A percentile compares a stretch with the other conserved stretches of the same genome.
These are phyloP conservation scores for Oryza nivara DNA, from an alignment of 176 grass and related monocot genomes.

Conservation along the genomic window DNA sequence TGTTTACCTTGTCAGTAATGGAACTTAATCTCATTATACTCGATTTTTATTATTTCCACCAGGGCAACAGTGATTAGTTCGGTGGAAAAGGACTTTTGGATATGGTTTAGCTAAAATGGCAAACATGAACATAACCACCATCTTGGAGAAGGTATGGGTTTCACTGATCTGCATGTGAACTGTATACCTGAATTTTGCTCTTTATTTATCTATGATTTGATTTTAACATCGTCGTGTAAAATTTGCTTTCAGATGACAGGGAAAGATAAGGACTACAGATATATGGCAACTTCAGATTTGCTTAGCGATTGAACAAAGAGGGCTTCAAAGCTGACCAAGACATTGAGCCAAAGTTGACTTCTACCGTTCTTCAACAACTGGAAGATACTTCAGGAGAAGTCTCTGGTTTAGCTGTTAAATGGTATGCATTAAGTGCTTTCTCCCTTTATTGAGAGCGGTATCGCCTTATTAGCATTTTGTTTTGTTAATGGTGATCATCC, in stretches of 20 bases:
- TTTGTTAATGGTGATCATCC: neutral
- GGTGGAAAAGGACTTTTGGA: neutral
- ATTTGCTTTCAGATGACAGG: constrained; percentile 78
- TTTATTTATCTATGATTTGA: neutral
- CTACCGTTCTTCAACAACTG: constrained; percentile 84
- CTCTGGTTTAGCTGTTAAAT: constrained; percentile 96
- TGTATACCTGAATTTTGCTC: neutral
- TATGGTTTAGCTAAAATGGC: constrained; percentile 52
- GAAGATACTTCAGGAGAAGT: constrained; percentile 90
- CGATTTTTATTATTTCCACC: constrained; percentile 25
- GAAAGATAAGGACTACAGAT: constrained; percentile 96
- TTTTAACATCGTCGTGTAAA: constrained; percentile 27
- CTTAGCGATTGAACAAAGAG: constrained; percentile 77
- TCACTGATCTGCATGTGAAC: constrained; percentile 17
- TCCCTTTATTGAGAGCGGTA: neutral
- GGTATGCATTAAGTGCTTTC: constrained; percentile 42
- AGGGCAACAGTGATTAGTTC: constrained; percentile 7
- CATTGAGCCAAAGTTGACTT: constrained; percentile 68
- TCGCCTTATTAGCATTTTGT: neutral
- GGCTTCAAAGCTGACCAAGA: constrained; percentile 77
- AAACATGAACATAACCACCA: constrained; percentile 74
- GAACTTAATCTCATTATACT: constrained; percentile 1
- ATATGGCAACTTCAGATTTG: constrained; percentile 95
- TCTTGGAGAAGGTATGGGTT: constrained; percentile 74
- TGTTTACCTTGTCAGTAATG: neutral